Percentiles rank a stretch among this genome's conserved stretches.
phyloP scores from a whole-genome alignment of 2,329 filamentous ascomycete genomes.

The Diaporthe amygdali region DNA sequence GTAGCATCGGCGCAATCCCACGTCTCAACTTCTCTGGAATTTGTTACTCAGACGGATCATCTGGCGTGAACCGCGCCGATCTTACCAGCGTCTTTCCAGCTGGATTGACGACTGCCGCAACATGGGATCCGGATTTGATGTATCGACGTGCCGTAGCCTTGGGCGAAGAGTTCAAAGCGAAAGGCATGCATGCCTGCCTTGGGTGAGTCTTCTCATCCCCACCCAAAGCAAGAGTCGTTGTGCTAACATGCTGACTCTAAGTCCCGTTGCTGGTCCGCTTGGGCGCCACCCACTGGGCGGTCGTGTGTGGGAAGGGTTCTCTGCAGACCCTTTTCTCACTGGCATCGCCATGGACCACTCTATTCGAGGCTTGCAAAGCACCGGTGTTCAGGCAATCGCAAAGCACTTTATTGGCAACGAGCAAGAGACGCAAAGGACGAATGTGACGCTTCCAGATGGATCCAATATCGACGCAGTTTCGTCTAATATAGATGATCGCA shows the following conservation, averaged over 20 bases:
- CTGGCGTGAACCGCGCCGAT: background rate
- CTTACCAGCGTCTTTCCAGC: background rate
- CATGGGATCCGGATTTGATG: background rate
- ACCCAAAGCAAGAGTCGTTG: no score
- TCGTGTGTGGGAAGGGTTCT: background rate
- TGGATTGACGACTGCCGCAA: background rate
- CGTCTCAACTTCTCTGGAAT: background rate
- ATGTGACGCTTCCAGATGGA: slow-evolving; percentile 46
- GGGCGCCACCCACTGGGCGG: background rate
- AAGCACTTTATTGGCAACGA: slow-evolving; percentile 69
- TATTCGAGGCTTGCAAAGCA: background rate
- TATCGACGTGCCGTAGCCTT: background rate
- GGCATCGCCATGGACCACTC: background rate
- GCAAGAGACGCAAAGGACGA: slow-evolving; percentile 54
- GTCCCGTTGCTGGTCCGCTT: no score
- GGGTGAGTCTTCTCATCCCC: no score
- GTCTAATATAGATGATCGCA: slow-evolving; percentile 49
- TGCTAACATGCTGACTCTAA: no score
- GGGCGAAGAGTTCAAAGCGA: background rate
- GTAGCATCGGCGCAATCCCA: background rate
- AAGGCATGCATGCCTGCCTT: background rate
- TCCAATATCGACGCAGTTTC: slow-evolving; percentile 49
- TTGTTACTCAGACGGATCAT: background rate
- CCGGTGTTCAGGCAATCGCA: background rate
- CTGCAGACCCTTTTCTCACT: background rate